Base-by-base conservation (phyloP, 2,329 filamentous ascomycete genomes). In the Microdochium trichocladiopsis region DNA sequence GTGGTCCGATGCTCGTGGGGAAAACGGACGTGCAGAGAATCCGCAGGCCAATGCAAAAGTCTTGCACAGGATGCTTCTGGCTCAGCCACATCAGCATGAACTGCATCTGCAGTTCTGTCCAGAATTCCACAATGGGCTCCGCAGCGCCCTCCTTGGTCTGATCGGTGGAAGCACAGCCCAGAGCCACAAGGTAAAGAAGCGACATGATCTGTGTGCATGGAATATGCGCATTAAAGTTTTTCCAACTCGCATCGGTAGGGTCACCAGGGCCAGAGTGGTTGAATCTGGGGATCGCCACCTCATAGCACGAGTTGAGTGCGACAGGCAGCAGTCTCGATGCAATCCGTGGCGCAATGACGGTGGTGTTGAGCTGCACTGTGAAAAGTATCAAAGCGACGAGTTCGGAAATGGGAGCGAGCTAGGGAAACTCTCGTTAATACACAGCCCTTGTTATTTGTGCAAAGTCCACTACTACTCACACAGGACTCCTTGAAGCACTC, bases 1-100 rank as follows among this genome's bases (percentile, higher is more conserved):
- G 82, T 16, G 87, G 82, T 0, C 89, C 88, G 49, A 93, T 82
- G 1, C 82, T 85, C 2, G 74, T 70, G 0, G 78, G 69, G 1
- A 88, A 73, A 0, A 81, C 77, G 4, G 87, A 90, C 0, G 85
- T 87, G 33, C 78, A 76, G 2, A 94, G 70, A 48, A 92, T 74
- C 24, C 78, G 75, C 9, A 92, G 70, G 72, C 86, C 86, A 25
- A 77, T 73, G 1, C 80, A 69, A 51, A 88, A 84, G 49, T 90
- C 83, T 2, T 73, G 66, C 1, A 82, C 69, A 1, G 80, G 79
- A 55, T 91, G 87, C 51, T 83, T 84, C 25, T 80, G 80, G 54
- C 80, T 84, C 1, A 93, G 74, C 59, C 89, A 78, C 52, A 88
- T 72, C 12, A 88, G 69, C 10, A 87, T 78, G 56, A 87, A 84